These are phyloP conservation scores for Albugo candida DNA, from an alignment of 352 stramenopile species.

Conservation along the genomic window DNA sequence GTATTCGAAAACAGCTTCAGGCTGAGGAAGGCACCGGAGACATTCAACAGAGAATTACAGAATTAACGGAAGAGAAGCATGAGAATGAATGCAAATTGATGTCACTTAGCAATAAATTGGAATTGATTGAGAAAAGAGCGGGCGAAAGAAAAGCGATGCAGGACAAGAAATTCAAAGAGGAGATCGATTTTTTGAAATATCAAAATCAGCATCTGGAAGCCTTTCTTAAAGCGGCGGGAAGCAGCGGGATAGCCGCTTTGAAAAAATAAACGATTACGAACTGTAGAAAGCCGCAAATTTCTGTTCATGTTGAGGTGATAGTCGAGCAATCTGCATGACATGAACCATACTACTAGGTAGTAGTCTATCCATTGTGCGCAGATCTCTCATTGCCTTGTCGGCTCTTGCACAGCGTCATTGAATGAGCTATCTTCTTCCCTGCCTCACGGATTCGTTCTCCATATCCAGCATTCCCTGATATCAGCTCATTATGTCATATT, in stretches of 20 bases:
- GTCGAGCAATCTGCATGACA: no score
- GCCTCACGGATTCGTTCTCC: no score
- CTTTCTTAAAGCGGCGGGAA: slow-evolving; percentile 81
- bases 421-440: no score
- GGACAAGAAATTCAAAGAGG: slow-evolving; percentile 88
- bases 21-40: slow-evolving; percentile 84
- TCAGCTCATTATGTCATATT: no score
- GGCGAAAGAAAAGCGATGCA: slow-evolving; percentile 75
- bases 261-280: no score
- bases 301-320: no score
- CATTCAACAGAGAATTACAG: slow-evolving; percentile 27
- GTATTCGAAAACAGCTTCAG: slow-evolving; percentile 86
- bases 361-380: no score
- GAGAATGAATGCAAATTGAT: slow-evolving; percentile 68
- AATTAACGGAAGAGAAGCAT: slow-evolving; percentile 29
- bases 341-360: no score
- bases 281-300: no score
- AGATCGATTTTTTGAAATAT: slow-evolving; percentile 91
- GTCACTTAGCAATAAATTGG: slow-evolving; percentile 80
- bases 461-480: no score
- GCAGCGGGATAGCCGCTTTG: slow-evolving; percentile 6
- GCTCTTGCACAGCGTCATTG: no score
- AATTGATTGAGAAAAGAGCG: slow-evolving; percentile 84
- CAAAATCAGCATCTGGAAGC: slow-evolving; percentile 88
- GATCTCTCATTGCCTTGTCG: no score